Evolutionary conservation across 2,329 filamentous ascomycete species (phyloP), one percentile per base, ranked within the genome.

Genomic region (Trichoderma afroharzianum): DNA sequence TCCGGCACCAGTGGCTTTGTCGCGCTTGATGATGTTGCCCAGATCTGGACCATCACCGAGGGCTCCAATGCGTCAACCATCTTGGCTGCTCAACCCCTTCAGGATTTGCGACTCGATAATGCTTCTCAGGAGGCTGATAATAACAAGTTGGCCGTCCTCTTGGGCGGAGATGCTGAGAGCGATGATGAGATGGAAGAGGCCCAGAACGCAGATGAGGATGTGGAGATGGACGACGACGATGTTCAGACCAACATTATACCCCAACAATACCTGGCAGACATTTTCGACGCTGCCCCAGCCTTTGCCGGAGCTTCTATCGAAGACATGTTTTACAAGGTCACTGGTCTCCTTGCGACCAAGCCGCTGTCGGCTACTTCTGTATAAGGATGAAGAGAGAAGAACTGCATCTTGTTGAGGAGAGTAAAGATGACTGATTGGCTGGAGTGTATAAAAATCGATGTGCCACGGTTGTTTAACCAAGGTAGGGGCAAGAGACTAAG

Each of bases 291-390:
- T 15, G 89, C 89, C 2, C 89, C 91, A 2, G 87, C 90, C 4
- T 92, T 92, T 77, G 90, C 91, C 0, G 86, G 92, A 76, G 90
- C 91, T 26, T 88, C 91, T 12, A 88, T 95, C 26, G 89, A 92
- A 79, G 92, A 94, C 73, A 87, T 93, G 82, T 94, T 95, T 78
- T 90, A 91, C 79, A 88, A 90, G 79, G 90, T 95, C 50, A 87
- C 91, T 14, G 88, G 77, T 61, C 76, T 82, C 11, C 89, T 92
- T 78, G 86, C 88, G 1, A 83, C 87, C 72, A 91, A 88, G 79
- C 85, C 88, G 15, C 75, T 84, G 57, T 76, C 78, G 6, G 33
- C 76, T 11, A 71, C 76, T 26, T 75, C 73, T 71, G 70, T 73
- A 12, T 74, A 47, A 74, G 15, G 4, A 26, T 59, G 39, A 63